Base-by-base conservation (phyloP, 495 filamentous ascomycete genomes). In the Margaritispora aquatica region DNA sequence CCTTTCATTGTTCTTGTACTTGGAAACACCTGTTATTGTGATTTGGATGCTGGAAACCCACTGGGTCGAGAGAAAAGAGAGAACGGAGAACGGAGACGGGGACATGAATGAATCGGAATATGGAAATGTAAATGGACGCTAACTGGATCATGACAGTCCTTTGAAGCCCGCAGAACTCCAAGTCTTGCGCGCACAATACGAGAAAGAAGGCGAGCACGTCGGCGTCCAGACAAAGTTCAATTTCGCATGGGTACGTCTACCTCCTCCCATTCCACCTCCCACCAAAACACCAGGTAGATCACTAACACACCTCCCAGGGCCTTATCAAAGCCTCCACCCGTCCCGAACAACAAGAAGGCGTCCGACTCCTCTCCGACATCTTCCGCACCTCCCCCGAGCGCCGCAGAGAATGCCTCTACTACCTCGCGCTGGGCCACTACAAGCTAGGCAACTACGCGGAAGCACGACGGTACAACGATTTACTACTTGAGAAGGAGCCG, bases 211-310 rank as follows among this genome's bases (percentile, higher is more conserved):
- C 58, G 87, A 92, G 65, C 96, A 93, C 74, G 95, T 96, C 17
- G 91, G 92, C 48, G 84, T 98, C 26, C 94, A 98, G 72, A 98
- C 94, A 48, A 97, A 97, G 72, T 98, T 98, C 83, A 98, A 98
- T 83, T 97, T 90, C 71, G 93, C 95, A 67, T 98, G 94, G 94
- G 91, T 95, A 77, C 44, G 79, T 1, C 15, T 41, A 20, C 53
- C 34, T 26, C 19, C n/a, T n/a, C n/a, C n/a, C n/a, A 1, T n/a
- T 48, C 26, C 19, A 59, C 38, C 15, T 48, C 21, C 15, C 34
- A 64, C 46, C 54, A 27, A 55, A 63, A 49, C 50, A 47, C 57
- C 27, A 19, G n/a, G n/a, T n/a, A n/a, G n/a, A n/a, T n/a, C n/a
- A 64, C 46, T 56, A 27, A 55, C 61, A 49, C 51, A 46, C 57